Evolutionary conservation across 805 yeast genomes (phyloP).

Genomic region (Sugiyamaella smithiae): DNA sequence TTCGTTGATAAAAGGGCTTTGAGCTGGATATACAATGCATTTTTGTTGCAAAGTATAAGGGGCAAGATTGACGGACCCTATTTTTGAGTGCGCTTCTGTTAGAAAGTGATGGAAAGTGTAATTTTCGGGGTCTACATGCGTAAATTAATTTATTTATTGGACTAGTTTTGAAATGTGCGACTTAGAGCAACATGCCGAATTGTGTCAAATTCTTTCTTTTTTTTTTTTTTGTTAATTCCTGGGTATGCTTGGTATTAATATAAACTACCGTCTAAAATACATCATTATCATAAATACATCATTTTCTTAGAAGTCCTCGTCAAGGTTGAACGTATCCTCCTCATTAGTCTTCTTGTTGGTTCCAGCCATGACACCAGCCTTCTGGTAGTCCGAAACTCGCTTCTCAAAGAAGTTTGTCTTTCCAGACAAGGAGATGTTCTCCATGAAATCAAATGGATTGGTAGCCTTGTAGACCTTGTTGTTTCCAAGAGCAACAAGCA

Average conservation of each 20-base stretch:
- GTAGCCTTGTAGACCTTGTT: slow-evolving; percentile 80
- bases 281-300: slow-evolving; percentile 8
- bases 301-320: slow-evolving; percentile 80
- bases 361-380: slow-evolving; percentile 97
- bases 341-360: slow-evolving; percentile 36
- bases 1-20: slow-evolving; percentile 10
- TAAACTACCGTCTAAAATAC: slow-evolving; percentile 6
- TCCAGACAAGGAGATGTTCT: slow-evolving; percentile 96
- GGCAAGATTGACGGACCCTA: slow-evolving; percentile 13
- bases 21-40: slow-evolving; percentile 23
- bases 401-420: slow-evolving; percentile 98
- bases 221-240: too few relatives aligned
- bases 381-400: slow-evolving; percentile 98
- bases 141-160: too few relatives aligned
- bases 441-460: slow-evolving; percentile 98
- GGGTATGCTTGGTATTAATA: too few relatives aligned
- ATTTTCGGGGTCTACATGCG: slow-evolving; percentile 16
- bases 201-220: too few relatives aligned
- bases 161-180: too few relatives aligned
- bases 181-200: too few relatives aligned
- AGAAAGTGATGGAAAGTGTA: slow-evolving; percentile 15
- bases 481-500: slow-evolving; percentile 87
- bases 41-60: slow-evolving; percentile 12
- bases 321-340: slow-evolving; percentile 70
- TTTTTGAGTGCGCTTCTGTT: slow-evolving; percentile 22